Evolutionary conservation across 139 green algal species (phyloP).

Genomic region (Micromonas commoda): DNA sequence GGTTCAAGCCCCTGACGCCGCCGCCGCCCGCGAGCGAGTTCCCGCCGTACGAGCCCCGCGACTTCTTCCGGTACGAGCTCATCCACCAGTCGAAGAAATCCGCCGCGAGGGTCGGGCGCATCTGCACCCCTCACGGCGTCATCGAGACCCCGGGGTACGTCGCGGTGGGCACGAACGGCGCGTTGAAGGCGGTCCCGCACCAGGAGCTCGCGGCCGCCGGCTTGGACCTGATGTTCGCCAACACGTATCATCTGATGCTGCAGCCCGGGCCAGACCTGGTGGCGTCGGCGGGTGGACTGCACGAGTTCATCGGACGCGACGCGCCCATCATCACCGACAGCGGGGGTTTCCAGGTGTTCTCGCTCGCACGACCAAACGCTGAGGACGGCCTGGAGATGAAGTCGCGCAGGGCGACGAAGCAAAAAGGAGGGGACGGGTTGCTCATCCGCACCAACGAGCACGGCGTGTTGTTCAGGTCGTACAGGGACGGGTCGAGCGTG

Average conservation of each 20-base stretch:
- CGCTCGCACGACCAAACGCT: conserved; percentile 37
- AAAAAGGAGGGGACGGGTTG: conserved; percentile 11
- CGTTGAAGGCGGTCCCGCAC: conserved; percentile 41
- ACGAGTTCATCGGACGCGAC: conserved; percentile 44
- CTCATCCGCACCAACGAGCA: conserved; percentile 19
- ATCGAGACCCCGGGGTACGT: conserved; percentile 48
- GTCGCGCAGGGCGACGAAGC: not conserved
- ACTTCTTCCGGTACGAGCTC: conserved; percentile 24
- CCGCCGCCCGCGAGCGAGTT: not conserved
- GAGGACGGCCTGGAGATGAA: not conserved
- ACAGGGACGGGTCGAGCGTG: conserved; percentile 41
- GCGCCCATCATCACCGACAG: conserved; percentile 50
- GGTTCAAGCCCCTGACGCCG: not conserved
- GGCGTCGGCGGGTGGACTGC: conserved; percentile 41
- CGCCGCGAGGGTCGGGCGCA: conserved; percentile 20
- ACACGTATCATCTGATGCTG: conserved; percentile 54
- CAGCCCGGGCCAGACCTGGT: conserved; percentile 44
- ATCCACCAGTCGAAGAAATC: conserved; percentile 27
- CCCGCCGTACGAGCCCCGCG: not conserved
- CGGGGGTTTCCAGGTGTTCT: conserved; percentile 52
- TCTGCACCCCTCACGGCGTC: conserved; percentile 28
- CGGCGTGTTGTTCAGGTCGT: conserved; percentile 31
- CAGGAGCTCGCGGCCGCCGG: conserved; percentile 7
- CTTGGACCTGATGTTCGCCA: conserved; percentile 38
- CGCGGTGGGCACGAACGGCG: conserved; percentile 47